phyloP scores from a whole-genome alignment of 208 protist species.

The Trypanosoma scelopori region DNA sequence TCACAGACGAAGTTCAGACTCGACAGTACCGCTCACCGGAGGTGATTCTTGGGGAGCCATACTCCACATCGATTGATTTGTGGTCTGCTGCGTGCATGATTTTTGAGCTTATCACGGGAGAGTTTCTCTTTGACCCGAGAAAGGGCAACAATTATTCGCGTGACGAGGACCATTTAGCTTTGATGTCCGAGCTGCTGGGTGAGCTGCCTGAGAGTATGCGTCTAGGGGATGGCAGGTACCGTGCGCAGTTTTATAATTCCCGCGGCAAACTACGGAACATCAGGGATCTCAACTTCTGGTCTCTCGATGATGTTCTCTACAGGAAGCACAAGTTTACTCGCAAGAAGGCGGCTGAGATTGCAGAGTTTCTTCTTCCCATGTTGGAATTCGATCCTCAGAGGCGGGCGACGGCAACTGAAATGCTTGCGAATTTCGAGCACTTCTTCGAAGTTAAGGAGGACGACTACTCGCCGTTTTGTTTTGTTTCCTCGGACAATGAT shows the following conservation, averaged over 20 bases:
- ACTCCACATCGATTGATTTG: slow-evolving; percentile 86
- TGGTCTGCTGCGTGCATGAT: slow-evolving; percentile 94
- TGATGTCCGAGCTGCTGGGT: slow-evolving; percentile 94
- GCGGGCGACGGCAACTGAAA: slow-evolving; percentile 83
- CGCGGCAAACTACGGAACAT: slow-evolving; percentile 76
- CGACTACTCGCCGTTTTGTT: slow-evolving; percentile 81
- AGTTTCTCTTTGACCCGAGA: slow-evolving; percentile 94
- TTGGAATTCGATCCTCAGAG: slow-evolving; percentile 87
- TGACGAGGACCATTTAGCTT: slow-evolving; percentile 93
- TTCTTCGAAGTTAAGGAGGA: slow-evolving; percentile 88
- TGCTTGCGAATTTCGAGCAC: slow-evolving; percentile 75
- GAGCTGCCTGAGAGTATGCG: slow-evolving; percentile 88
- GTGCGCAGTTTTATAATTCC: slow-evolving; percentile 87
- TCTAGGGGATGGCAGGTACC: slow-evolving; percentile 69
- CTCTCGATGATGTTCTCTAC: slow-evolving; percentile 87
- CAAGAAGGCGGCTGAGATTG: slow-evolving; percentile 90
- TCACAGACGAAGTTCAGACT: slow-evolving; percentile 95
- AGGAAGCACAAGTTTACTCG: slow-evolving; percentile 92
- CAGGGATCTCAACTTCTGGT: slow-evolving; percentile 76
- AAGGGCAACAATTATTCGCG: slow-evolving; percentile 87
- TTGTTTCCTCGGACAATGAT: slow-evolving; percentile 42
- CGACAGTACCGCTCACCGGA: slow-evolving; percentile 93
- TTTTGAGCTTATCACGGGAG: slow-evolving; percentile 94
- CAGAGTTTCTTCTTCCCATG: slow-evolving; percentile 95
- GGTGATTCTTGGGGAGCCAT: slow-evolving; percentile 90